phyloP scores from a whole-genome alignment of 1,284 basidiomycete genomes.

The Coriolopsis trogii region DNA sequence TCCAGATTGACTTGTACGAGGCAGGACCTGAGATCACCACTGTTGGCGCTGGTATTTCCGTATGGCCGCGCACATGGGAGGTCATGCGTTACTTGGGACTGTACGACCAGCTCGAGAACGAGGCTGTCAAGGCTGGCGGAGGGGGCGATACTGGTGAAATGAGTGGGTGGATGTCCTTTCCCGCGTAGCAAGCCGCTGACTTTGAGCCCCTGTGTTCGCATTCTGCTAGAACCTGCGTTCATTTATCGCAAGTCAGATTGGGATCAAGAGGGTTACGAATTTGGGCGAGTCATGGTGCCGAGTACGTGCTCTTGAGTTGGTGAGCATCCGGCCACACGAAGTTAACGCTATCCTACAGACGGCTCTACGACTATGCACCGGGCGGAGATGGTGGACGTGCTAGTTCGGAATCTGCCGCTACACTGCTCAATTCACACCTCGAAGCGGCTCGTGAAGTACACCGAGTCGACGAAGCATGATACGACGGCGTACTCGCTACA shows the following conservation, averaged over 20 bases:
- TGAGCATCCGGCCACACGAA: neutral
- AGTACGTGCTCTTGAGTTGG: conserved; percentile 6
- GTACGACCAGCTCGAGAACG: conserved; percentile 33
- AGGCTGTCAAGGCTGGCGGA: conserved; percentile 24
- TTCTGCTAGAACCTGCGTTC: conserved; percentile 17
- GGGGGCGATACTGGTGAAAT: neutral
- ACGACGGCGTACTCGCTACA: conserved; percentile 8
- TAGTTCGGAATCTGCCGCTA: conserved; percentile 33
- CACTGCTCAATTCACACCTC: conserved; percentile 37
- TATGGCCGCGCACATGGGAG: conserved; percentile 44
- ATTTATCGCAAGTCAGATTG: conserved; percentile 25
- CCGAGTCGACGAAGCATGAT: neutral
- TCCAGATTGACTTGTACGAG: conserved; percentile 41
- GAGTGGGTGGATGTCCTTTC: neutral
- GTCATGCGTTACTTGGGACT: conserved; percentile 39
- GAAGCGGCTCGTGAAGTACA: conserved; percentile 35
- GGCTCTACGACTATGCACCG: conserved; percentile 38
- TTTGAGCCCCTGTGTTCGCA: too few relatives aligned
- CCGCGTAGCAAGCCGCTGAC: too few relatives aligned
- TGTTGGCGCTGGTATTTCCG: conserved; percentile 40
- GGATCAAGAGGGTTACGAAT: conserved; percentile 19
- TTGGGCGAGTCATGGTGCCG: conserved; percentile 14
- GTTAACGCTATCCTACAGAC: conserved; percentile 21
- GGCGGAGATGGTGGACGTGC: conserved; percentile 37
- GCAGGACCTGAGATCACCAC: conserved; percentile 37